Conservation (phyloP, 2,329 filamentous ascomycete genomes). For the Bipolaris bicolor region DNA sequence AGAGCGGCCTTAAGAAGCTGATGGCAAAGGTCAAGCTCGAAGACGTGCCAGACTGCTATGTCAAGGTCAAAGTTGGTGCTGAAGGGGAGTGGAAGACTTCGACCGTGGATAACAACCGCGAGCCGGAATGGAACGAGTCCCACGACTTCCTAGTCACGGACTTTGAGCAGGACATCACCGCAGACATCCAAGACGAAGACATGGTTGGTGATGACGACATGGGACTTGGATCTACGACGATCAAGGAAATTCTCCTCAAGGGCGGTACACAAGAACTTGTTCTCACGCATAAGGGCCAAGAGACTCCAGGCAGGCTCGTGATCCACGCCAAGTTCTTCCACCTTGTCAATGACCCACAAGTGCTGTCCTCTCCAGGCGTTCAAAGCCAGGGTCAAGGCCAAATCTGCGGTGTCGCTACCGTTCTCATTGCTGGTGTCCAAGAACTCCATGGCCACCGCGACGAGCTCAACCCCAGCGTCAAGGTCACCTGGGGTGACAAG, state of each 20-base stretch:
- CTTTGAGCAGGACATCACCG: conserved; percentile 51
- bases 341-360: conserved; percentile 47
- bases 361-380: conserved; percentile 39
- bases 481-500: conserved; percentile 52
- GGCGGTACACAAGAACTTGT: conserved; percentile 53
- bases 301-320: conserved; percentile 45
- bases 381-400: conserved; percentile 31
- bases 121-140: conserved; percentile 57
- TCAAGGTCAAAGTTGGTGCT: conserved; percentile 53
- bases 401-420: conserved; percentile 51
- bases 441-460: conserved; percentile 54
- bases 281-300: conserved; percentile 49
- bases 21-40: conserved; percentile 52
- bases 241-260: conserved; percentile 52
- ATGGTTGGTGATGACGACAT: conserved; percentile 53
- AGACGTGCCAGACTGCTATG: conserved; percentile 57
- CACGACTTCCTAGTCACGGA: conserved; percentile 57
- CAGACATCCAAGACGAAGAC: conserved; percentile 56
- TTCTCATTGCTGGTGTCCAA: conserved; percentile 53
- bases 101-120: conserved; percentile 51
- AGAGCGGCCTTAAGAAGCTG: conserved; percentile 46
- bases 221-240: conserved; percentile 50
- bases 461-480: conserved; percentile 55
- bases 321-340: conserved; percentile 52
- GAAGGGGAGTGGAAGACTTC: conserved; percentile 54